Percentiles rank a stretch among this genome's conserved stretches.
Conservation (phyloP, 345 rosid genomes). For the Angophora floribunda region DNA sequence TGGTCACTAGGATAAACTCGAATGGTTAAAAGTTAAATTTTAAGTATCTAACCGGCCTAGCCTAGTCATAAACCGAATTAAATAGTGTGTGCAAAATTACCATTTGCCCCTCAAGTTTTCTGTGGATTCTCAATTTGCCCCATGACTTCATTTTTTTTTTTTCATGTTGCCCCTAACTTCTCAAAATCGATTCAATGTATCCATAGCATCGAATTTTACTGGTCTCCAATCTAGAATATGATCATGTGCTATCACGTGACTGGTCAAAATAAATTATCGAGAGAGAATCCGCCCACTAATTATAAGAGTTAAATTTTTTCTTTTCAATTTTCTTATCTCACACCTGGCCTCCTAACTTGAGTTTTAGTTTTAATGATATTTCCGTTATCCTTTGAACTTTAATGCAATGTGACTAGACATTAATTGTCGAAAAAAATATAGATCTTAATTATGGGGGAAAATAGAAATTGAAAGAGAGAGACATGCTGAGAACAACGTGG, state of each 20-base stretch:
- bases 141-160: not conserved
- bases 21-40: not conserved
- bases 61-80: not conserved
- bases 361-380: not conserved
- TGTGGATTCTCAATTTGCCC: not conserved
- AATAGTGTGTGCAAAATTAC: not conserved
- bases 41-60: not conserved
- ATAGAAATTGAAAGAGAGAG: not conserved
- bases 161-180: not conserved
- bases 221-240: not conserved
- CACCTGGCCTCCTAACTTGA: not conserved
- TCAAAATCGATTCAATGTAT: not conserved
- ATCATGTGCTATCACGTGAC: not conserved
- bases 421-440: not conserved
- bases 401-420: not conserved
- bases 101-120: not conserved
- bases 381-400: not conserved
- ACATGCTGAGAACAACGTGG: not conserved
- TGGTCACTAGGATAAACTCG: no score
- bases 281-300: not conserved
- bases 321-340: not conserved
- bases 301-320: not conserved
- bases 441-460: not conserved
- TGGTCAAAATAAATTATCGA: not conserved
- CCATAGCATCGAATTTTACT: not conserved